A percentile compares a stretch with the other conserved stretches of the same genome.
Conservation (phyloP, 129 eudicot genomes). For the Cynara cardunculus region DNA sequence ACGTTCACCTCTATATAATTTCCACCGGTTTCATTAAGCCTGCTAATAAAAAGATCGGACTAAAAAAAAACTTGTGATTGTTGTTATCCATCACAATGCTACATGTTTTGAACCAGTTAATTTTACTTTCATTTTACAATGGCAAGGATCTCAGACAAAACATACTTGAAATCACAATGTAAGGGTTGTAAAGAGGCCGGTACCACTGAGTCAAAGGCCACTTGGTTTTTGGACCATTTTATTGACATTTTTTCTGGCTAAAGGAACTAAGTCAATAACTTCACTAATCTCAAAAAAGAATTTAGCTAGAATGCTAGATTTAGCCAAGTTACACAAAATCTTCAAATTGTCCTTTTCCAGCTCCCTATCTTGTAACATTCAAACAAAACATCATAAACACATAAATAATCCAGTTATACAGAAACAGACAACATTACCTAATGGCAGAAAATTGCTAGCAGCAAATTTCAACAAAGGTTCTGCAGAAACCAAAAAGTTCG, state of each 20-base stretch:
- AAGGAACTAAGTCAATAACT: not conserved
- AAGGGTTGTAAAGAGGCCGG: not conserved
- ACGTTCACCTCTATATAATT: no score
- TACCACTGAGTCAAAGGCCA: not conserved
- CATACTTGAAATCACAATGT: no score
- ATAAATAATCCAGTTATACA: slow-evolving; percentile 4
- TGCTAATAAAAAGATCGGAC: no score
- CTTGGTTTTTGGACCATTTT: not conserved
- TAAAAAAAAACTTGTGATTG: no score
- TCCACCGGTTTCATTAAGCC: no score
- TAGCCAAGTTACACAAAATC: not conserved
- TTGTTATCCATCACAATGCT: no score
- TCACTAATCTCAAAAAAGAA: not conserved
- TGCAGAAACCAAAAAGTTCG: slow-evolving; percentile 26
- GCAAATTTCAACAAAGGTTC: slow-evolving; percentile 47
- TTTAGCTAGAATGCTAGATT: not conserved
- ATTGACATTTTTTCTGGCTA: not conserved
- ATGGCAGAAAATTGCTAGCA: slow-evolving; percentile 65
- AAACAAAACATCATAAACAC: not conserved
- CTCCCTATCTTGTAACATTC: not conserved
- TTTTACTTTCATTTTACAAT: no score
- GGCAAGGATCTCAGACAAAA: no score
- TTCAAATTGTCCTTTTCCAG: not conserved
- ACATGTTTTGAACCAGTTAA: no score
- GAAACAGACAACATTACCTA: slow-evolving; percentile 43